phyloP scores from a whole-genome alignment of 768 basidiomycete species.

The Russula ochroleuca region DNA sequence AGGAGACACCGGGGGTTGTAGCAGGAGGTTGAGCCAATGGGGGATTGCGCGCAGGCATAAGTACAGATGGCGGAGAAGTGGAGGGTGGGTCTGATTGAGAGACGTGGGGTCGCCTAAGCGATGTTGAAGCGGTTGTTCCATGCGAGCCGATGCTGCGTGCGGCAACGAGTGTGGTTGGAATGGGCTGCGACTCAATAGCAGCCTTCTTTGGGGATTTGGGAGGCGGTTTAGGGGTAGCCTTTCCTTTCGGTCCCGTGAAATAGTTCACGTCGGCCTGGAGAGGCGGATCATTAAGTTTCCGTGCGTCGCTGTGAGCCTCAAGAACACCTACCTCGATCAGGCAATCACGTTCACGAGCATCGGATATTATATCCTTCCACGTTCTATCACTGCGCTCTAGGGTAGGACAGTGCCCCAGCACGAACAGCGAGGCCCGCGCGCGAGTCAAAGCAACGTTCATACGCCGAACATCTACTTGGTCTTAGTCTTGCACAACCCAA shows the following conservation, averaged over 20 bases:
- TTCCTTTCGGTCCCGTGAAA: slow-evolving; percentile 36
- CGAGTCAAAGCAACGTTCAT: slow-evolving; percentile 99
- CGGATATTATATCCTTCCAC: slow-evolving; percentile 74
- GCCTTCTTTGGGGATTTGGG: slow-evolving; percentile 8
- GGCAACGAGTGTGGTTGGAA: slow-evolving; percentile 18
- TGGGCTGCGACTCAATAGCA: neutral
- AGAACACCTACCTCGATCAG: slow-evolving; percentile 56
- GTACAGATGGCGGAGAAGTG: slow-evolving; percentile 3
- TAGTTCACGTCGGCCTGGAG: slow-evolving; percentile 37
- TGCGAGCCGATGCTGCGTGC: slow-evolving; percentile 18
- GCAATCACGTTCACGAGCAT: slow-evolving; percentile 63
- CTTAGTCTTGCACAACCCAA: slow-evolving; percentile 4
- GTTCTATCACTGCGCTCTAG: slow-evolving; percentile 77
- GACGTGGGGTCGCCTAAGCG: neutral
- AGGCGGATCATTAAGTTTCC: slow-evolving; percentile 8
- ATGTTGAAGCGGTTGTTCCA: neutral
- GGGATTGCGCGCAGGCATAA: neutral
- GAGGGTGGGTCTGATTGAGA: slow-evolving; percentile 1
- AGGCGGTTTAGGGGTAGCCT: neutral
- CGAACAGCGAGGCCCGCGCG: slow-evolving; percentile 89
- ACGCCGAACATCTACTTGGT: slow-evolving; percentile 60
- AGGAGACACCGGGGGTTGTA: neutral
- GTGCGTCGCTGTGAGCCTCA: slow-evolving; percentile 6
- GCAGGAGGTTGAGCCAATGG: neutral
- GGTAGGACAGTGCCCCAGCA: slow-evolving; percentile 87